Percentiles rank a stretch among this genome's conserved stretches.
phyloP scores from a whole-genome alignment of 768 basidiomycete species.

The Cystobasidium tubakii region DNA sequence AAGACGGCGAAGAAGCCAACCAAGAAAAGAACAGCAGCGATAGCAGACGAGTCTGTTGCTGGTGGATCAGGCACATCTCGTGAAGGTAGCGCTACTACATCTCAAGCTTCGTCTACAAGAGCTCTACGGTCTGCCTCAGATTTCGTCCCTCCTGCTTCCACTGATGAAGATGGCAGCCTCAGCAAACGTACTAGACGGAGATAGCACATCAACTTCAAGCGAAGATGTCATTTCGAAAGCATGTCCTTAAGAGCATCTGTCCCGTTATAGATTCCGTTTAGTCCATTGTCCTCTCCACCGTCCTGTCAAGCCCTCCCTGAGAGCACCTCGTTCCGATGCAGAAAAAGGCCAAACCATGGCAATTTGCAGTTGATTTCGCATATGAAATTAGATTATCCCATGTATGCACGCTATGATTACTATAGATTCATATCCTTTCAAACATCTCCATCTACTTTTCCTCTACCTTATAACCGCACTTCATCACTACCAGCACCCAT shows the following conservation, averaged over 20 bases:
- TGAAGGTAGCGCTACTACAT: background rate
- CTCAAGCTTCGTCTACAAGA: background rate
- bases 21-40: slow-evolving; percentile 19
- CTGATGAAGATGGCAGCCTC: background rate
- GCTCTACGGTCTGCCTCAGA: background rate
- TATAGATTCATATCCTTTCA: no score
- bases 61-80: slow-evolving; percentile 4
- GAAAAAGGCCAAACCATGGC: no score
- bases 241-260: background rate
- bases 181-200: background rate
- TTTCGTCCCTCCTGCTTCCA: background rate
- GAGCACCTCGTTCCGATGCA: no score
- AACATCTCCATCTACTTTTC: no score
- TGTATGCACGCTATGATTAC: no score
- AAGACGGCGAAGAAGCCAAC: slow-evolving; percentile 10
- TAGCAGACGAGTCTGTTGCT: background rate
- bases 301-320: no score
- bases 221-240: background rate
- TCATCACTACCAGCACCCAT: no score
- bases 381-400: no score
- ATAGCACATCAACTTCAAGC: background rate
- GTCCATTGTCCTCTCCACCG: no score
- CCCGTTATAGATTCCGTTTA: background rate
- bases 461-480: no score
- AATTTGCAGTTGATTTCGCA: no score